These are phyloP conservation scores for Arthroderma uncinatum DNA, from an alignment of 2,329 filamentous ascomycete species.

Conservation along the genomic window DNA sequence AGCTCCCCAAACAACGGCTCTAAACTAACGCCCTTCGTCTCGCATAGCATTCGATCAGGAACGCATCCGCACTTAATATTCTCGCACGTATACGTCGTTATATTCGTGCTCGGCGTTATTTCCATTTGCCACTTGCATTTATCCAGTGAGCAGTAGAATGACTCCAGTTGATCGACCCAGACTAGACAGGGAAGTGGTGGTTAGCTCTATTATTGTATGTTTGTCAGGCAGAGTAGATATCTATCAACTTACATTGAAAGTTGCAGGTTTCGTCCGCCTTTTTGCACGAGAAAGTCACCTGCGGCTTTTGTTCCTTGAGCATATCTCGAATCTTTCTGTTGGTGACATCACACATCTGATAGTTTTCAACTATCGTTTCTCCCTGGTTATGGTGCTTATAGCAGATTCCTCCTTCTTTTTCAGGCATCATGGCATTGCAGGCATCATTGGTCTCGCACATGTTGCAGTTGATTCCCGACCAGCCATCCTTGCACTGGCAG, in stretches of 20 bases:
- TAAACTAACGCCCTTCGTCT: slow-evolving; percentile 64
- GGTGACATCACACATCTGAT: slow-evolving; percentile 95
- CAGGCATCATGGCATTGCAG: slow-evolving; percentile 80
- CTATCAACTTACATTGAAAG: slow-evolving; percentile 65
- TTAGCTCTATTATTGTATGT: slow-evolving; percentile 16
- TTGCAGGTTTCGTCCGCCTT: slow-evolving; percentile 66
- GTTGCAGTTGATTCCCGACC: slow-evolving; percentile 96
- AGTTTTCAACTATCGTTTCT: slow-evolving; percentile 84
- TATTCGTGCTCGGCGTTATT: slow-evolving; percentile 60
- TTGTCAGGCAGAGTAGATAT: not conserved
- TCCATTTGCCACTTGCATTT: slow-evolving; percentile 65
- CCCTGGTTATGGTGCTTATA: slow-evolving; percentile 88
- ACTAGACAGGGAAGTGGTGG: slow-evolving; percentile 42
- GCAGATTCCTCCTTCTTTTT: slow-evolving; percentile 71
- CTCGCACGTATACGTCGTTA: slow-evolving; percentile 73
- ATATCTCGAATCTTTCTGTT: slow-evolving; percentile 87
- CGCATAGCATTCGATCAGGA: slow-evolving; percentile 84
- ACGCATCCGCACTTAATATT: slow-evolving; percentile 81
- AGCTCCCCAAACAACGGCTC: slow-evolving; percentile 79
- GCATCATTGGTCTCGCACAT: slow-evolving; percentile 76
- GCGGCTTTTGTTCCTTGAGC: slow-evolving; percentile 71
- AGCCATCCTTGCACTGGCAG: slow-evolving; percentile 85
- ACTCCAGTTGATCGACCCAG: slow-evolving; percentile 89
- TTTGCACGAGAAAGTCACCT: slow-evolving; percentile 90
- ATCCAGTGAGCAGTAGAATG: slow-evolving; percentile 87